phyloP scores from a whole-genome alignment of 2,329 filamentous ascomycete species.

The Torrubiellomyces zombiae region DNA sequence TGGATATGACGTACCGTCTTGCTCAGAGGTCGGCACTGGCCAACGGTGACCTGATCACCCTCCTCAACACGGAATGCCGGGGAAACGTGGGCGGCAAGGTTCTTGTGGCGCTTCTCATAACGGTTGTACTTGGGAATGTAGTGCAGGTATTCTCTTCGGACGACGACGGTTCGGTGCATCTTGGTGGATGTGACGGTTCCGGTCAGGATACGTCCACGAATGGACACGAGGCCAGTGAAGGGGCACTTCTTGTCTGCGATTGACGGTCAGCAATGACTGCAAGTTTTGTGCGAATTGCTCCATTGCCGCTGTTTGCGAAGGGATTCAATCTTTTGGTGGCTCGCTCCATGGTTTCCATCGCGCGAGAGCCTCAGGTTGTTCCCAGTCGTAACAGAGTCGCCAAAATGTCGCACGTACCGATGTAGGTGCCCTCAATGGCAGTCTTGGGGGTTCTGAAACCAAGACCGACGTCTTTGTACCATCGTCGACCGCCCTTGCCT shows the following conservation, averaged over 20 bases:
- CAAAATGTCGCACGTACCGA: constrained; percentile 54
- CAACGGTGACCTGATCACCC: constrained; percentile 97
- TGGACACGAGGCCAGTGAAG: constrained; percentile 97
- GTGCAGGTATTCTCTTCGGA: constrained; percentile 99
- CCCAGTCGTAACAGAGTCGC: constrained; percentile 3
- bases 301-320: no score
- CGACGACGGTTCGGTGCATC: constrained; percentile 99
- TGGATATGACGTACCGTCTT: constrained; percentile 73
- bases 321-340: no score
- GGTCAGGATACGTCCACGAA: constrained; percentile 99
- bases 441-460: constrained; percentile 98
- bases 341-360: no score
- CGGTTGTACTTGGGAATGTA: constrained; percentile 98
- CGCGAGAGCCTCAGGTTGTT: no score
- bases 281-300: no score
- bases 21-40: constrained; percentile 97
- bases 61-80: constrained; percentile 99
- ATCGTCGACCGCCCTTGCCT: constrained; percentile 84
- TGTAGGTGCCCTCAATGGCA: constrained; percentile 98
- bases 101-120: constrained; percentile 99
- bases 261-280: no score
- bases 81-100: constrained; percentile 96
- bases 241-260: constrained; percentile 99
- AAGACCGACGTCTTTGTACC: constrained; percentile 98
- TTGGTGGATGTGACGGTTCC: constrained; percentile 99